Conservation (phyloP, 306 rosid species). For the Carpinus viminea region DNA sequence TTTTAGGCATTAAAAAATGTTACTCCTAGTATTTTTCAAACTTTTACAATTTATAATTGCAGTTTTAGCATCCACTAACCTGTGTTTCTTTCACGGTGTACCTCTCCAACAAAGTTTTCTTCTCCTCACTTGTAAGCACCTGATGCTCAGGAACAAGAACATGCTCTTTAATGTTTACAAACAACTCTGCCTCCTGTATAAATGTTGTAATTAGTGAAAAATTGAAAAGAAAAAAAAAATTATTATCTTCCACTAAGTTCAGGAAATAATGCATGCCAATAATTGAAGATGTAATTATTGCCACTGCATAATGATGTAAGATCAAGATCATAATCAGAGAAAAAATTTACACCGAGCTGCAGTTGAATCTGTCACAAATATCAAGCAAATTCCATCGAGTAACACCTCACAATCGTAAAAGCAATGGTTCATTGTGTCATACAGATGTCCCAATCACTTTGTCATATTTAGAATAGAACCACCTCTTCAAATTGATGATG, state of each 20-base stretch:
- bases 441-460: background rate
- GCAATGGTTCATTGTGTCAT: background rate
- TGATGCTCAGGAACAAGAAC: slow-evolving; percentile 79
- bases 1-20: background rate
- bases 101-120: slow-evolving; percentile 78
- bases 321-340: background rate
- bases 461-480: background rate
- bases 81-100: slow-evolving; percentile 85
- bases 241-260: background rate
- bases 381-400: background rate
- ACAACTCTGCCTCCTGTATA: slow-evolving; percentile 74
- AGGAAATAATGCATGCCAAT: background rate
- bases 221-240: background rate
- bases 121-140: slow-evolving; percentile 57
- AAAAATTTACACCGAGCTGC: background rate
- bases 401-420: background rate
- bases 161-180: slow-evolving; percentile 66
- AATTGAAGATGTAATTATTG: background rate
- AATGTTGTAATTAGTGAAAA: slow-evolving; percentile 2
- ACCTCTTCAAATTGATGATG: background rate
- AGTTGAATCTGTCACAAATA: background rate
- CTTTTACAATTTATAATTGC: background rate
- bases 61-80: slow-evolving; percentile 37
- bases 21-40: background rate
- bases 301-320: background rate